Evolutionary conservation across 2,329 filamentous ascomycete species (phyloP).

Genomic region (Curvularia sp.): DNA sequence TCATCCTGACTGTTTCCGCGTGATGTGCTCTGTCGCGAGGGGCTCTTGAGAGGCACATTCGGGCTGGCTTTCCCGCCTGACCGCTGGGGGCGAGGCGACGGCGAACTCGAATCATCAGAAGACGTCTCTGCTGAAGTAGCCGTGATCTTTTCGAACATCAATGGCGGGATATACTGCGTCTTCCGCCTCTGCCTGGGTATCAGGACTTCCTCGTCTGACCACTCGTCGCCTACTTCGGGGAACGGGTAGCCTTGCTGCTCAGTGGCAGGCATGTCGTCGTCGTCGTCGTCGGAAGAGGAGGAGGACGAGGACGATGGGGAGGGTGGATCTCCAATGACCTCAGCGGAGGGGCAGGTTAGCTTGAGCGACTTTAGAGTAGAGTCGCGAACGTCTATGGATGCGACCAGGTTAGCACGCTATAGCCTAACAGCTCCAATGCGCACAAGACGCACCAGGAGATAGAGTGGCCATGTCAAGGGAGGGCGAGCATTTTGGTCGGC

Average conservation of each 20-base stretch:
- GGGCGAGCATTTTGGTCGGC: constrained; percentile 19
- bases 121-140: constrained; percentile 34
- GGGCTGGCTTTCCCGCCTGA: constrained; percentile 34
- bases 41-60: constrained; percentile 47
- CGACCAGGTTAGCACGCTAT: constrained; percentile 33
- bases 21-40: constrained; percentile 43
- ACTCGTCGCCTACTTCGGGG: constrained; percentile 43
- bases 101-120: constrained; percentile 36
- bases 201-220: constrained; percentile 50
- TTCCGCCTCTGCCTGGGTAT: constrained; percentile 42
- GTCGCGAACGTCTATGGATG: constrained; percentile 45
- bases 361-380: constrained; percentile 49
- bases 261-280: constrained; percentile 27
- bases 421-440: constrained; percentile 14
- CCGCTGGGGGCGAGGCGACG: constrained; percentile 30
- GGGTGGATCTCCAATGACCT: constrained; percentile 35
- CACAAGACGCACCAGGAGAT: constrained; percentile 34
- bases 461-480: constrained; percentile 36
- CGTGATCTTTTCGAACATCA: constrained; percentile 33
- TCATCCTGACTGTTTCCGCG: constrained; percentile 48
- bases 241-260: constrained; percentile 38
- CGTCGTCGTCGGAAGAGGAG: no score
- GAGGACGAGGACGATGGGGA: constrained; percentile 29
- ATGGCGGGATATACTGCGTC: constrained; percentile 41
- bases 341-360: constrained; percentile 48